Conservation (phyloP, 257 asterid genomes). For the Solanum chmielewskii region DNA sequence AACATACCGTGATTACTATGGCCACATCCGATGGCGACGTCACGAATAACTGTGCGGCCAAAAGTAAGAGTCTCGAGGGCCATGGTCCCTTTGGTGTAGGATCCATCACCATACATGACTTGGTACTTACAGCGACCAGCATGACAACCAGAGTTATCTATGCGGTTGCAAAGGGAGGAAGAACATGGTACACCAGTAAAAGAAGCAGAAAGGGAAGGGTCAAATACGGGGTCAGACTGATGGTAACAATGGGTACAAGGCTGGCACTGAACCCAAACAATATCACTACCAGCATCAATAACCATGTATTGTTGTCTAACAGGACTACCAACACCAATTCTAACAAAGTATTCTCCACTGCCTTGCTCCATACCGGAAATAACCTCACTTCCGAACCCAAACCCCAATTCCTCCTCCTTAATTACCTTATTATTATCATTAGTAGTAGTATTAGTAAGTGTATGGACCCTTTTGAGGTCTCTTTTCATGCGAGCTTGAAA, state of each 20-base stretch:
- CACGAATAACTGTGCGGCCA: constrained; percentile 40
- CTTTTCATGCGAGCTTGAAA: constrained; percentile 53
- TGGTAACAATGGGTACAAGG: constrained; percentile 78
- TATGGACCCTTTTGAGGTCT: constrained; percentile 46
- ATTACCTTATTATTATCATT: constrained; percentile 17
- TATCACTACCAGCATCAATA: constrained; percentile 81
- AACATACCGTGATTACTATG: constrained; percentile 85
- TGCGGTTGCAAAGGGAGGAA: constrained; percentile 45
- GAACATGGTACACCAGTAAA: constrained; percentile 69
- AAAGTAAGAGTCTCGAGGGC: constrained; percentile 73
- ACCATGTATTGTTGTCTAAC: constrained; percentile 76
- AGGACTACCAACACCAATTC: constrained; percentile 89
- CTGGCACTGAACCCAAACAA: constrained; percentile 91
- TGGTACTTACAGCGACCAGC: constrained; percentile 73
- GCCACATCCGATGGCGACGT: constrained; percentile 85
- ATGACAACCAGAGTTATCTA: constrained; percentile 72
- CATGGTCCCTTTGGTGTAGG: constrained; percentile 71
- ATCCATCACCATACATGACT: constrained; percentile 84
- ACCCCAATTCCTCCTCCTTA: constrained; percentile 36
- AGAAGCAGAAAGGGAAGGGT: constrained; percentile 65
- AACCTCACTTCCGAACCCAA: constrained; percentile 35
- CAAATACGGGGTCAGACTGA: constrained; percentile 90
- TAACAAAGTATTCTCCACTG: constrained; percentile 80
- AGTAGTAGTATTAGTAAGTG: neutral
- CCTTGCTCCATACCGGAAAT: constrained; percentile 90